phyloP scores from a whole-genome alignment of 352 stramenopile species.

The Thalassiosira gravida region DNA sequence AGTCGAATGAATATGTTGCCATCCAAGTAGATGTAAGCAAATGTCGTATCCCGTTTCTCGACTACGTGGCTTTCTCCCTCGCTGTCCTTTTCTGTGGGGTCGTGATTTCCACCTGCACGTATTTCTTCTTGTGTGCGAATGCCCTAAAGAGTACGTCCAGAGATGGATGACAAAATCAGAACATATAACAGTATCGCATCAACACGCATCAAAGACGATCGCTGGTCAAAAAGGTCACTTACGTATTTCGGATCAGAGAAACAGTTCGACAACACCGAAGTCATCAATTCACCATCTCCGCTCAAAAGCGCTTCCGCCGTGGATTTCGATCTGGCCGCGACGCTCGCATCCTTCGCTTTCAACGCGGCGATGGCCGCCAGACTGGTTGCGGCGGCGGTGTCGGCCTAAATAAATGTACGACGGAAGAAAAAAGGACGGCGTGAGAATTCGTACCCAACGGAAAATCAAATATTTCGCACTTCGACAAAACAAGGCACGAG shows the following conservation, averaged over 20 bases:
- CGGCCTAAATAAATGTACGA: too few species aligned
- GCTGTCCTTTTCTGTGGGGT: conserved; percentile 20
- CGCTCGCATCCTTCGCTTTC: conserved; percentile 72
- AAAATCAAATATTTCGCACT: conserved; percentile 10
- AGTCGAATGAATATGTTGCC: conserved; percentile 68
- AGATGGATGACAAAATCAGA: too few species aligned
- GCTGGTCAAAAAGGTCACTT: too few species aligned
- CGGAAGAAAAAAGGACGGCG: too few species aligned
- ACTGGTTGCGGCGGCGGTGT: conserved; percentile 62
- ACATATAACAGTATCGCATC: too few species aligned
- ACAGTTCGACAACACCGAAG: conserved; percentile 63
- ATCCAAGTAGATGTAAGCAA: conserved; percentile 70
- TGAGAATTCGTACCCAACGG: too few species aligned
- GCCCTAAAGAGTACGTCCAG: too few species aligned
- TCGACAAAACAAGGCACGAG: too few species aligned
- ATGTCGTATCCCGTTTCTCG: conserved; percentile 30
- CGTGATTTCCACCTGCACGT: conserved; percentile 36
- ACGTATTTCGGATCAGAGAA: conserved; percentile 77
- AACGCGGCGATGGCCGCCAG: conserved; percentile 69
- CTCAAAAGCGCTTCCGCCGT: conserved; percentile 68
- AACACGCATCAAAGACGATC: too few species aligned
- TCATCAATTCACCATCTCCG: conserved; percentile 71
- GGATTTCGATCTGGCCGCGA: conserved; percentile 51
- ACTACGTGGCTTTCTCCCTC: conserved; percentile 14
- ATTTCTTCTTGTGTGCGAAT: conserved; percentile 47